Percentiles rank a stretch among this genome's conserved stretches.
These are phyloP conservation scores for Trichoderma simmonsii DNA, from an alignment of 2,329 filamentous ascomycete genomes.

Conservation along the genomic window DNA sequence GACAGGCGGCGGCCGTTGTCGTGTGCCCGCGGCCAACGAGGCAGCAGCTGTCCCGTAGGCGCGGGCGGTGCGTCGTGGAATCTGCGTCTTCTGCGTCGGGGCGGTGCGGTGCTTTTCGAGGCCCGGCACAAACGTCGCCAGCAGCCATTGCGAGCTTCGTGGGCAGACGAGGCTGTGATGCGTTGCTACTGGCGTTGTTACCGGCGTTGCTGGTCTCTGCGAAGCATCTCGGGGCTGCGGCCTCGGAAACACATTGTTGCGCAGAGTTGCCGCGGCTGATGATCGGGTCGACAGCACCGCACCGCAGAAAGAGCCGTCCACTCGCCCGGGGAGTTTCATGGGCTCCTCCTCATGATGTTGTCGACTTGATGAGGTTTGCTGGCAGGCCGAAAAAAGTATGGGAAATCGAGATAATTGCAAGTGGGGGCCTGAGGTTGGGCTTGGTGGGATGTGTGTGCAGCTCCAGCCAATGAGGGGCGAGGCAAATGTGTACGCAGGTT, in stretches of 20 bases:
- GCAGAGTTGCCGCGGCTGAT: constrained; percentile 26
- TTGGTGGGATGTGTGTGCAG: constrained; percentile 7
- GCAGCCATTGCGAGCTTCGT: constrained; percentile 39
- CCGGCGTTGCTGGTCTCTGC: constrained; percentile 20
- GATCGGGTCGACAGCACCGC: constrained; percentile 50
- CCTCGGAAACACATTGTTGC: constrained; percentile 24
- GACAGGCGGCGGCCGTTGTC: constrained; percentile 18
- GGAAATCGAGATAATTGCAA: constrained; percentile 12
- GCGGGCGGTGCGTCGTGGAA: constrained; percentile 12
- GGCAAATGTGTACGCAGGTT: neutral
- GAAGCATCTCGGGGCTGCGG: constrained; percentile 22
- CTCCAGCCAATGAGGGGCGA: constrained; percentile 1
- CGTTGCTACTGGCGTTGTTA: neutral
- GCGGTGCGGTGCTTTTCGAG: constrained; percentile 24
- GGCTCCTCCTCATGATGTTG: constrained; percentile 50
- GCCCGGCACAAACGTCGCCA: constrained; percentile 39
- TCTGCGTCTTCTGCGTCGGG: neutral
- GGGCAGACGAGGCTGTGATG: constrained; percentile 28
- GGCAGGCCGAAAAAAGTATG: constrained; percentile 16
- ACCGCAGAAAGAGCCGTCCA: constrained; percentile 59
- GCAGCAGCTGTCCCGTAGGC: constrained; percentile 30
- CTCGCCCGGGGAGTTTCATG: constrained; percentile 59
- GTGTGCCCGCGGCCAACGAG: constrained; percentile 22
- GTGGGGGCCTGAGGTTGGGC: neutral
- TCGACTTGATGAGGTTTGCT: neutral